These are phyloP conservation scores for Isabelozyma gotoi DNA, from an alignment of 805 yeast genomes.

Conservation along the genomic window DNA sequence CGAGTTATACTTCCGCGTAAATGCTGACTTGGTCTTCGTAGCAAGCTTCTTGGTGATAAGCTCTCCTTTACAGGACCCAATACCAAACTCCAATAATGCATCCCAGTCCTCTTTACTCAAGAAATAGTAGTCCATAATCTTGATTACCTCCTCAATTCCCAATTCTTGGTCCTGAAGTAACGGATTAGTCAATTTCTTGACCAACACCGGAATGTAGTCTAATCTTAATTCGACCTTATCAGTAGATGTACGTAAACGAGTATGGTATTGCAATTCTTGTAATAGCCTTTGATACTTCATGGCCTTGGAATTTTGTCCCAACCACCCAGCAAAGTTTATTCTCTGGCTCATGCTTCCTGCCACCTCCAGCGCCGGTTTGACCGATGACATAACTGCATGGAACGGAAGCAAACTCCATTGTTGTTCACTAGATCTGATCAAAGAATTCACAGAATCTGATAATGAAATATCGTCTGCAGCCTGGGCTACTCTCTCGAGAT, in stretches of 20 bases:
- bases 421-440: constrained; percentile 88
- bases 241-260: constrained; percentile 76
- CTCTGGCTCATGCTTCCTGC: constrained; percentile 72
- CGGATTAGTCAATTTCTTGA: constrained; percentile 57
- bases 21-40: constrained; percentile 76
- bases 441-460: constrained; percentile 76
- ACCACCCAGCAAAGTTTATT: constrained; percentile 78
- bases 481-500: constrained; percentile 60
- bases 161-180: constrained; percentile 53
- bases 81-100: constrained; percentile 74
- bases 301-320: constrained; percentile 86
- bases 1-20: constrained; percentile 82
- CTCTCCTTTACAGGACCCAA: constrained; percentile 53
- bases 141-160: constrained; percentile 65
- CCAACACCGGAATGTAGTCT: constrained; percentile 69
- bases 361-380: constrained; percentile 71
- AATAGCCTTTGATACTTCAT: constrained; percentile 75
- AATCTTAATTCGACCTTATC: constrained; percentile 72
- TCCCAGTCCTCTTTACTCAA: constrained; percentile 94
- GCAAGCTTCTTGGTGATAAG: constrained; percentile 59
- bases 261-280: constrained; percentile 87
- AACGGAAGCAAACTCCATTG: constrained; percentile 92
- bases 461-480: constrained; percentile 90
- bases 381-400: constrained; percentile 84
- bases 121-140: constrained; percentile 80